These are phyloP conservation scores for Saccharata proteae DNA, from an alignment of 2,329 filamentous ascomycete genomes.

Conservation along the genomic window DNA sequence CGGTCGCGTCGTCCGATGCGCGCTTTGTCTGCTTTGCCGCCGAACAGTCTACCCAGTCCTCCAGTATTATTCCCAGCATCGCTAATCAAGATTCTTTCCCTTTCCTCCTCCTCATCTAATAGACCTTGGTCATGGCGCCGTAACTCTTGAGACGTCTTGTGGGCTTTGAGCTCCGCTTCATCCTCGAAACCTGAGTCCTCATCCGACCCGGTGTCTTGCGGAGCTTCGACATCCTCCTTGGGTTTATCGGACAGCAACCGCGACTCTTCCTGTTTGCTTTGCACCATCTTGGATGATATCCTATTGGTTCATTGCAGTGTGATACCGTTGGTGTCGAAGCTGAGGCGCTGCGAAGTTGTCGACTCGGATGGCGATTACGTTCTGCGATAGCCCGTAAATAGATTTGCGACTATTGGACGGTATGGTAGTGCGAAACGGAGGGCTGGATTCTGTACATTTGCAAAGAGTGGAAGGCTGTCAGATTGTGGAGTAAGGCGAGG, in stretches of 20 bases:
- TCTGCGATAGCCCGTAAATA: no score
- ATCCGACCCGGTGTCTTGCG: constrained; percentile 18
- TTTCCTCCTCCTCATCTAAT: constrained; percentile 34
- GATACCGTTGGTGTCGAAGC: no score
- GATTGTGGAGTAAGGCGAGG: no score
- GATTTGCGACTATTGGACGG: no score
- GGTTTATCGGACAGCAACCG: no score
- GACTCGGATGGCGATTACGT: no score
- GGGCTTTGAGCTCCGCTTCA: constrained; percentile 14
- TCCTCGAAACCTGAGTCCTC: constrained; percentile 16
- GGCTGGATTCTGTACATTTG: no score
- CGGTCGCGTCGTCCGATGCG: constrained; percentile 13
- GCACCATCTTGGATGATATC: constrained; percentile 9
- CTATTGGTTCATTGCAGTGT: no score
- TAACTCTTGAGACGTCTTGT: constrained; percentile 23
- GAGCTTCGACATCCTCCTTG: constrained; percentile 13
- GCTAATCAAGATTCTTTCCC: constrained; percentile 28
- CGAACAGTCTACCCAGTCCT: constrained; percentile 15
- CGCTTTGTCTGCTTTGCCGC: constrained; percentile 20
- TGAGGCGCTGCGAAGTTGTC: no score
- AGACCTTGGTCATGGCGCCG: constrained; percentile 26
- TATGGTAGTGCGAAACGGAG: no score
- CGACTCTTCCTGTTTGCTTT: no score
- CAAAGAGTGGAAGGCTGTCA: no score
- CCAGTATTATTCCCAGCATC: constrained; percentile 9